Conservation (phyloP, 2,329 filamentous ascomycete species). For the Fusarium transvaalense region DNA sequence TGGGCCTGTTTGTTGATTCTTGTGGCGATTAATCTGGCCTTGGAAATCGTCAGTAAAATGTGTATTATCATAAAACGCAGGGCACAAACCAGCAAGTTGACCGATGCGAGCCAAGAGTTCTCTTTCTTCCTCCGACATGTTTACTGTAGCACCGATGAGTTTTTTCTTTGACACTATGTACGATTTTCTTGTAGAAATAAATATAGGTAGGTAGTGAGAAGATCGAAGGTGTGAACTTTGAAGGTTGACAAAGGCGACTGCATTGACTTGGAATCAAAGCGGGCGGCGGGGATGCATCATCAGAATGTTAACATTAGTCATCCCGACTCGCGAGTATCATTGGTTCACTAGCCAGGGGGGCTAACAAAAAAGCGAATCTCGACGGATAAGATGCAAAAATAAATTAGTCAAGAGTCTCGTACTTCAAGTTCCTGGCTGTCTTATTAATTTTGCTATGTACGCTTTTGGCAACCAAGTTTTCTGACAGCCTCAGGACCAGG, state of each 20-base stretch:
- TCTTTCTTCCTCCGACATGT: slow-evolving; percentile 64
- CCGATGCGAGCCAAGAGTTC: slow-evolving; percentile 67
- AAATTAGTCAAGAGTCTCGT: no score
- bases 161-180: neutral
- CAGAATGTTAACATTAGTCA: slow-evolving; percentile 43
- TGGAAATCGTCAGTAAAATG: slow-evolving; percentile 43
- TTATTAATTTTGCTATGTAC: no score
- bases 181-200: slow-evolving; percentile 4
- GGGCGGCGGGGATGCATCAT: slow-evolving; percentile 39
- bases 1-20: slow-evolving; percentile 68
- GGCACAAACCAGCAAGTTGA: slow-evolving; percentile 61
- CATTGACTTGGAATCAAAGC: neutral
- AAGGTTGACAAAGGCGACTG: slow-evolving; percentile 8
- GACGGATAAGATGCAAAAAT: no score
- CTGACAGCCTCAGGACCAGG: neutral
- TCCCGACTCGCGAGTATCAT: neutral
- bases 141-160: neutral
- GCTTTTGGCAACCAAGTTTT: no score
- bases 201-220: neutral
- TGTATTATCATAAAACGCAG: slow-evolving; percentile 16
- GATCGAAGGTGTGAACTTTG: slow-evolving; percentile 8
- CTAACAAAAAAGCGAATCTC: no score
- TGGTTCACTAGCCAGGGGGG: slow-evolving; percentile 37
- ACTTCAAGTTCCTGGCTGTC: no score
- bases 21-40: slow-evolving; percentile 87